Percentiles rank a stretch among this genome's conserved stretches.
phyloP scores from a whole-genome alignment of 1,139 yeast genomes.

The Candida sp. region DNA sequence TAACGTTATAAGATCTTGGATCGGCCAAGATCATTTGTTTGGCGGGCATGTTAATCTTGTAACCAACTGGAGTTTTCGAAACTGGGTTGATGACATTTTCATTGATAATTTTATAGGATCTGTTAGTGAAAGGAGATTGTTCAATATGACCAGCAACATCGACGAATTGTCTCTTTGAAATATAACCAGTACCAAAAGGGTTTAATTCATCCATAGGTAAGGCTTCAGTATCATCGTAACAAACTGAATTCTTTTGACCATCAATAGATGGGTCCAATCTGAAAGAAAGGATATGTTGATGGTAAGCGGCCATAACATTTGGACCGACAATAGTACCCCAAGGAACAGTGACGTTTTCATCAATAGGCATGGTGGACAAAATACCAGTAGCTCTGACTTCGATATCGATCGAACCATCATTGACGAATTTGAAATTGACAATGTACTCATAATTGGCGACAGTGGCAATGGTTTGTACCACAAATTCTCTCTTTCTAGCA shows the following conservation, averaged over 20 bases:
- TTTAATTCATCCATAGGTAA: conserved; percentile 59
- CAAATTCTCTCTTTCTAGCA: conserved; percentile 83
- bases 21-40: conserved; percentile 73
- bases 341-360: conserved; percentile 67
- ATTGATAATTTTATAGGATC: conserved; percentile 77
- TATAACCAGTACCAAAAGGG: conserved; percentile 76
- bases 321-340: conserved; percentile 89
- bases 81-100: conserved; percentile 76
- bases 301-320: conserved; percentile 84
- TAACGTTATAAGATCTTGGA: conserved; percentile 55
- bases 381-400: conserved; percentile 92
- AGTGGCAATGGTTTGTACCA: conserved; percentile 83
- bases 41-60: conserved; percentile 77
- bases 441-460: conserved; percentile 91
- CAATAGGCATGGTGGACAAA: conserved; percentile 80
- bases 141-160: conserved; percentile 75
- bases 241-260: conserved; percentile 78
- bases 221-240: conserved; percentile 69
- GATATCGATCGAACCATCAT: conserved; percentile 79
- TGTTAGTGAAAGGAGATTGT: conserved; percentile 72
- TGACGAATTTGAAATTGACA: conserved; percentile 72
- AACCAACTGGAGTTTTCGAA: conserved; percentile 77
- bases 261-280: conserved; percentile 88
- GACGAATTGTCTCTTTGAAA: conserved; percentile 58
- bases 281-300: conserved; percentile 81